Evolutionary conservation across 148 eudicot species (phyloP).

Genomic region (Rhododendron henanense): DNA sequence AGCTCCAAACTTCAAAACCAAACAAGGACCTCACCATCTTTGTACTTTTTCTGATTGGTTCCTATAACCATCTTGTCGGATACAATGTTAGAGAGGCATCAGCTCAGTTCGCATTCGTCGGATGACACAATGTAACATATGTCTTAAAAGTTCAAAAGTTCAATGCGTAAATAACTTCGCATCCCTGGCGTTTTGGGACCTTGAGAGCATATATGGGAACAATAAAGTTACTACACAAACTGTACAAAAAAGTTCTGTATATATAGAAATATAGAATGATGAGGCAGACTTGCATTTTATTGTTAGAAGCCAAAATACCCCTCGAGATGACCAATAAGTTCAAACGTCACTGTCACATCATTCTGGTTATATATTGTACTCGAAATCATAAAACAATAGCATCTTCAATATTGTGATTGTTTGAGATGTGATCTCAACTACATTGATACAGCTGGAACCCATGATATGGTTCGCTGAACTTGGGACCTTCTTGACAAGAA

Average conservation of each 20-base stretch:
- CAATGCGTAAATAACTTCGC: not conserved
- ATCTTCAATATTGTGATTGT: not conserved
- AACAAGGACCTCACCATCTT: not conserved
- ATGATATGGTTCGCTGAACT: conserved; percentile 8
- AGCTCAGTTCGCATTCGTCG: not conserved
- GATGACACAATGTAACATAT: not conserved
- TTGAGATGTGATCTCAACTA: not conserved
- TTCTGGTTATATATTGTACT: not conserved
- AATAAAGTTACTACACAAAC: not conserved
- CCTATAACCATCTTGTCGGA: not conserved
- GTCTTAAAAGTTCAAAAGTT: not conserved
- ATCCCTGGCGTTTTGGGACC: not conserved
- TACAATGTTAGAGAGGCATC: not conserved
- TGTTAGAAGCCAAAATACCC: not conserved
- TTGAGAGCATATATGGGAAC: not conserved
- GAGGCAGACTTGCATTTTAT: not conserved
- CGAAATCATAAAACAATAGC: not conserved
- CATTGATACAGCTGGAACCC: not conserved
- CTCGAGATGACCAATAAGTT: not conserved
- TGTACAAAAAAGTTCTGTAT: not conserved
- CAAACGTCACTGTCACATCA: not conserved
- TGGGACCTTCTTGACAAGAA: not conserved
- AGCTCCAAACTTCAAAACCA: not conserved
- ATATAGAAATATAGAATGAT: not conserved
- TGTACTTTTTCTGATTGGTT: not conserved